Conservation (phyloP, 192 early-diverging fungal species). For the Coemansia sp. region DNA sequence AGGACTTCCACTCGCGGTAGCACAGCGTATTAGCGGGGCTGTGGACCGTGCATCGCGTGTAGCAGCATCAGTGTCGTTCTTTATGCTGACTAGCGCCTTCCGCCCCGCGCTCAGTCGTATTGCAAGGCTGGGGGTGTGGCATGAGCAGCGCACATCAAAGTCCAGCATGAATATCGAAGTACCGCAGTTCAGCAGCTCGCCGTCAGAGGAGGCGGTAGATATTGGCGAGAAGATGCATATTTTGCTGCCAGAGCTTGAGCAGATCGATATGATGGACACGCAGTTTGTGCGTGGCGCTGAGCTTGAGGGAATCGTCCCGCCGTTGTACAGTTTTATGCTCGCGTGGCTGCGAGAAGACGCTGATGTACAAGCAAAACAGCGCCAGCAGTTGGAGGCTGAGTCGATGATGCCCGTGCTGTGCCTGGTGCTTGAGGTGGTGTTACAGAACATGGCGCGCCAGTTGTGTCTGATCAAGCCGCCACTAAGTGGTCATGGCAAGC, state of each 20-base stretch:
- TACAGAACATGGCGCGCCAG: conserved; percentile 20
- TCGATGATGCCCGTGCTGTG: conserved; percentile 33
- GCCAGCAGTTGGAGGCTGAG: not conserved
- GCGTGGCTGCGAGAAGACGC: conserved; percentile 4
- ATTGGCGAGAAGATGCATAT: conserved; percentile 54
- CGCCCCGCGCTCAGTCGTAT: conserved; percentile 24
- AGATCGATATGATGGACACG: conserved; percentile 36
- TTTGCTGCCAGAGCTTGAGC: conserved; percentile 52
- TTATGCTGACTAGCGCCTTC: conserved; percentile 32
- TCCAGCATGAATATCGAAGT: conserved; percentile 48
- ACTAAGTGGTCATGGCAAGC: conserved; percentile 23
- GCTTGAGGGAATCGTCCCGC: conserved; percentile 8
- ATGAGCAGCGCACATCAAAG: conserved; percentile 13
- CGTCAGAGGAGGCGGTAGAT: conserved; percentile 50
- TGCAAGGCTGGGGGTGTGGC: conserved; percentile 26
- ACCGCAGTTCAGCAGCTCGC: conserved; percentile 47
- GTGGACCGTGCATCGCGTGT: not conserved
- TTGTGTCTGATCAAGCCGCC: conserved; percentile 30
- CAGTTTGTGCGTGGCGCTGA: conserved; percentile 26
- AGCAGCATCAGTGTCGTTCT: conserved; percentile 17
- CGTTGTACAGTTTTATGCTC: conserved; percentile 22
- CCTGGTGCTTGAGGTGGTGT: conserved; percentile 32
- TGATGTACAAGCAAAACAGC: not conserved
- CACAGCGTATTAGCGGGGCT: not conserved
- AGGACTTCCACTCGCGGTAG: not conserved